These are phyloP conservation scores for Didymella arachidicola DNA, from an alignment of 2,329 filamentous ascomycete genomes.

Conservation along the genomic window DNA sequence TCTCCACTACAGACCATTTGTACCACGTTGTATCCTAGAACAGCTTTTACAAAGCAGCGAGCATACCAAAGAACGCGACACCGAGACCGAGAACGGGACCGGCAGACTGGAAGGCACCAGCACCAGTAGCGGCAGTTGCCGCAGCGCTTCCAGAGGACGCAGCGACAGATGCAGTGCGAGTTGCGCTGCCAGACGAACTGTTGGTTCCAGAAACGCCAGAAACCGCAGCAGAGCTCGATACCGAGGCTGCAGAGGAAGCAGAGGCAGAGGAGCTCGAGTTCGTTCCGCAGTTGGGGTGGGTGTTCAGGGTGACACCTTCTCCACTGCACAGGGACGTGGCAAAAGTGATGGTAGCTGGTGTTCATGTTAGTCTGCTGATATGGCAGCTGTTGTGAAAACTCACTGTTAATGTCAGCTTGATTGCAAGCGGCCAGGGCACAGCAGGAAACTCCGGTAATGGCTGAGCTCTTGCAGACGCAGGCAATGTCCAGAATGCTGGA, in stretches of 20 bases:
- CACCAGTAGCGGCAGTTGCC: conserved; percentile 26
- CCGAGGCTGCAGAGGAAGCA: conserved; percentile 2
- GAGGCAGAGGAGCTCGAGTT: conserved; percentile 23
- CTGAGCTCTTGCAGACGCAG: conserved; percentile 54
- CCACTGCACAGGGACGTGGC: conserved; percentile 53
- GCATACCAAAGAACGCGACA: conserved; percentile 37
- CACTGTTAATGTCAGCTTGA: conserved; percentile 43
- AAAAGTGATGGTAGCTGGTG: conserved; percentile 52
- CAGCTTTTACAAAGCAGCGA: conserved; percentile 36
- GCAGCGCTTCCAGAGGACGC: conserved; percentile 13
- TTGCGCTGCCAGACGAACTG: conserved; percentile 19
- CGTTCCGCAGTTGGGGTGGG: conserved; percentile 46
- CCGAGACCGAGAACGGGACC: conserved; percentile 37
- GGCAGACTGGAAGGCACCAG: conserved; percentile 34
- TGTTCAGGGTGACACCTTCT: conserved; percentile 51
- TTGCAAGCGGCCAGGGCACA: conserved; percentile 52
- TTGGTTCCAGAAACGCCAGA: conserved; percentile 11
- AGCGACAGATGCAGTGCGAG: conserved; percentile 14
- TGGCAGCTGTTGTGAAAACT: conserved; percentile 13
- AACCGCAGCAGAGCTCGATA: conserved; percentile 12
- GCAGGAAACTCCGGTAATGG: conserved; percentile 53
- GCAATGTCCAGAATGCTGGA: conserved; percentile 47
- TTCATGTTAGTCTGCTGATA: conserved; percentile 10
- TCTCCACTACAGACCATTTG: neutral
- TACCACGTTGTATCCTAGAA: neutral